Conservation (phyloP, 257 asterid genomes). For the Jaltomata sinuosa region DNA sequence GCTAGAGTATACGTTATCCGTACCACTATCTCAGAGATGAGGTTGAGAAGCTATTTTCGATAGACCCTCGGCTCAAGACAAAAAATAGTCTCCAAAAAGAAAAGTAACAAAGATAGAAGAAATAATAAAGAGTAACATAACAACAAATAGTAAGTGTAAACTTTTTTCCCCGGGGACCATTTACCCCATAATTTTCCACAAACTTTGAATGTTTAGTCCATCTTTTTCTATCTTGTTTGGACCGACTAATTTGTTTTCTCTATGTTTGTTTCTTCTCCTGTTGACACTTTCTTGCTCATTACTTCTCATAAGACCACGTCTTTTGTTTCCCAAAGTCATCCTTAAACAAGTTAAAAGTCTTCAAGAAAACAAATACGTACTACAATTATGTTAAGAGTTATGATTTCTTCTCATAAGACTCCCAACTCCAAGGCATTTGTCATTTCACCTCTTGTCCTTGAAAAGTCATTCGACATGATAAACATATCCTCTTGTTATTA, state of each 20-base stretch:
- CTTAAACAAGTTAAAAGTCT: neutral
- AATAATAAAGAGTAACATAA: too few relatives aligned
- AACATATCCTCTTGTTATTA: neutral
- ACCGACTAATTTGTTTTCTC: neutral
- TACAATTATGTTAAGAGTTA: neutral
- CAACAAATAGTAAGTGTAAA: too few relatives aligned
- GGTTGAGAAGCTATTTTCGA: too few relatives aligned
- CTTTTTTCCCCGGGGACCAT: neutral
- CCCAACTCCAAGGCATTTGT: neutral
- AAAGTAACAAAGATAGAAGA: too few relatives aligned
- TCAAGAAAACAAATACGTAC: neutral
- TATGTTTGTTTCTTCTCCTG: neutral
- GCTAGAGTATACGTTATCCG: too few relatives aligned
- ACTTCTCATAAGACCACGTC: neutral
- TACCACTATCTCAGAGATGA: too few relatives aligned
- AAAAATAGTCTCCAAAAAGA: too few relatives aligned
- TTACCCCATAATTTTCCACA: neutral
- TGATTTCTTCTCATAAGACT: neutral
- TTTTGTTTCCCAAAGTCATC: neutral
- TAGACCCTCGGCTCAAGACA: too few relatives aligned
- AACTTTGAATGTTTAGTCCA: neutral
- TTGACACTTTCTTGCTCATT: neutral
- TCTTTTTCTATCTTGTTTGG: neutral
- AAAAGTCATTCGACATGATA: neutral
- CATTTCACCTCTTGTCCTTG: neutral